Percentiles rank a stretch among this genome's conserved stretches.
Evolutionary conservation across 805 yeast genomes (phyloP).

Genomic region (Sporopachydermia quercuum): DNA sequence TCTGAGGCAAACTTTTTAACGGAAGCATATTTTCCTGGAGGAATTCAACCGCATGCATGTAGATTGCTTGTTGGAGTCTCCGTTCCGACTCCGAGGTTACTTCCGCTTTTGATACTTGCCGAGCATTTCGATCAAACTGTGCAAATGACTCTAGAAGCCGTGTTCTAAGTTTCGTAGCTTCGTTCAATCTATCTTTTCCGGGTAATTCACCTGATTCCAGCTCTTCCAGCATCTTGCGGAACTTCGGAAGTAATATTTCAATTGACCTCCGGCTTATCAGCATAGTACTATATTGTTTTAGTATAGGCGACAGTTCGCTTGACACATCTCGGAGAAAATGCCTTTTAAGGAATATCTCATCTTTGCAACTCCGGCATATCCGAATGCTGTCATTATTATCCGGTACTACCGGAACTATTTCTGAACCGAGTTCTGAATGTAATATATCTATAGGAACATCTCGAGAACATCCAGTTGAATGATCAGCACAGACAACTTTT

Average conservation of each 20-base stretch:
- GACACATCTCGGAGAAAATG: conserved; percentile 29
- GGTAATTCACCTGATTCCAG: conserved; percentile 20
- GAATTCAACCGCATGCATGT: conserved; percentile 38
- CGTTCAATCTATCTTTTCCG: conserved; percentile 16
- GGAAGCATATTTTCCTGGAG: conserved; percentile 55
- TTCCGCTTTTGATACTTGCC: conserved; percentile 23
- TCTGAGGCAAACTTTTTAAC: conserved; percentile 42
- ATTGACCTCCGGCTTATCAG: conserved; percentile 24
- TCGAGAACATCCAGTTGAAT: conserved; percentile 51
- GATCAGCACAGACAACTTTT: conserved; percentile 58
- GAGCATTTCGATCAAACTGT: conserved; percentile 34
- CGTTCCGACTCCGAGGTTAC: conserved; percentile 28
- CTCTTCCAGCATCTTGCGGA: conserved; percentile 23
- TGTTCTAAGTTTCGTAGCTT: conserved; percentile 27
- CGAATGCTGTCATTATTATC: conserved; percentile 24
- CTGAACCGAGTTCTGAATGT: conserved; percentile 13
- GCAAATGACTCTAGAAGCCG: conserved; percentile 34
- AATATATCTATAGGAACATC: conserved; percentile 38
- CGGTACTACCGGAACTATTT: conserved; percentile 1
- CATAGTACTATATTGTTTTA: conserved; percentile 28
- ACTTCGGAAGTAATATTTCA: conserved; percentile 24
- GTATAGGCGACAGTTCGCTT: conserved; percentile 20
- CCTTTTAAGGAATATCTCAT: conserved; percentile 40
- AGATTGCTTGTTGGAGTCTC: conserved; percentile 37
- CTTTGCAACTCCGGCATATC: conserved; percentile 58